phyloP scores from a whole-genome alignment of 345 rosid species.

The Tarenaya hassleriana region DNA sequence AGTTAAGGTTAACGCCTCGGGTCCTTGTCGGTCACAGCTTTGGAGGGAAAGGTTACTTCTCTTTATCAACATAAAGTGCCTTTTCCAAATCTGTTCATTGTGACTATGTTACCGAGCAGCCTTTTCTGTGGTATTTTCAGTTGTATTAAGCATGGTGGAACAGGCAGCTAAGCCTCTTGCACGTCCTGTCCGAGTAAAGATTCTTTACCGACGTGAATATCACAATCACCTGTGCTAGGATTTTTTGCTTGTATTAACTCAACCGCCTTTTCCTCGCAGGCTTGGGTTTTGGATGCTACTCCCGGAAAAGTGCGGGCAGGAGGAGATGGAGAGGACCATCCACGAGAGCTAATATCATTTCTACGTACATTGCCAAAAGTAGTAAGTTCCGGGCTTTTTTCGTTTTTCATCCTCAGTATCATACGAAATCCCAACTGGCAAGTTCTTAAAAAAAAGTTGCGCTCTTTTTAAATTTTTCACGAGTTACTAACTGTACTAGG shows the following conservation, averaged over 20 bases:
- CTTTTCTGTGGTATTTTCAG: slow-evolving; percentile 38
- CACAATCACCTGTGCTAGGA: slow-evolving; percentile 7
- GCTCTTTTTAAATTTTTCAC: too few relatives aligned
- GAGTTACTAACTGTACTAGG: too few relatives aligned
- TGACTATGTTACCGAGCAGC: slow-evolving; percentile 22
- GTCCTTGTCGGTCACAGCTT: slow-evolving; percentile 93
- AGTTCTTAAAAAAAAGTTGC: background rate
- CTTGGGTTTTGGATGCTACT: slow-evolving; percentile 94
- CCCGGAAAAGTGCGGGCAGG: slow-evolving; percentile 92
- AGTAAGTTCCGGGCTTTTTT: slow-evolving; percentile 30
- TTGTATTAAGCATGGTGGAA: slow-evolving; percentile 92
- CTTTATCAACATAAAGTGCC: background rate
- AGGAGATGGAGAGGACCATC: slow-evolving; percentile 88
- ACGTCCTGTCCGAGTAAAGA: slow-evolving; percentile 77
- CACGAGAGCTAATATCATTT: slow-evolving; percentile 71
- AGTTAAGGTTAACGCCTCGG: slow-evolving; percentile 77
- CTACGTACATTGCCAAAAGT: slow-evolving; percentile 59
- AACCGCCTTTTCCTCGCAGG: slow-evolving; percentile 37
- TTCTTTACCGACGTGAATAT: slow-evolving; percentile 2
- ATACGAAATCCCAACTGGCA: background rate
- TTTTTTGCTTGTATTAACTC: background rate
- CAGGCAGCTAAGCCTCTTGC: slow-evolving; percentile 98
- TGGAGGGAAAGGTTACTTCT: slow-evolving; percentile 84
- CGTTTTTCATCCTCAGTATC: background rate
- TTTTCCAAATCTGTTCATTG: slow-evolving; percentile 1